Conservation (phyloP, 2,329 filamentous ascomycete genomes). For the Chlorencoelia australis region DNA sequence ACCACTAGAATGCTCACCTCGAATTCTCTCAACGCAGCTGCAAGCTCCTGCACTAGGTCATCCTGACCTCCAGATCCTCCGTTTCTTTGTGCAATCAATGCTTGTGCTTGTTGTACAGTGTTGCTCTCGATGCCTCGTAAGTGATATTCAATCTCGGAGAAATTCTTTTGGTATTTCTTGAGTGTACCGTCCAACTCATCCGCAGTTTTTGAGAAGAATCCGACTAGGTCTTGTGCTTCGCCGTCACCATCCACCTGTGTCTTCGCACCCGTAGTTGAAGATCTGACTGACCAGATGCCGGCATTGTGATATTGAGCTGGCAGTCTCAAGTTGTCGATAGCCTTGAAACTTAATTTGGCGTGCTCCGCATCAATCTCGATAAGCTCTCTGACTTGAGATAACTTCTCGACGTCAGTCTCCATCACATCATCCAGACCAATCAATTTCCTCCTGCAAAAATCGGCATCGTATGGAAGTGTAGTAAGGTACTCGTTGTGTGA, state of each 20-base stretch:
- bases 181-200: constrained; percentile 52
- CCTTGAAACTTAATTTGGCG: constrained; percentile 61
- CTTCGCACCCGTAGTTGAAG: constrained; percentile 29
- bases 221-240: constrained; percentile 48
- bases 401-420: constrained; percentile 51
- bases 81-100: constrained; percentile 35
- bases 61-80: constrained; percentile 30
- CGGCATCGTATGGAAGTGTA: constrained; percentile 54
- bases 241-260: constrained; percentile 33
- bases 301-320: constrained; percentile 44
- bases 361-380: constrained; percentile 59
- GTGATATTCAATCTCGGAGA: constrained; percentile 56
- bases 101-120: constrained; percentile 49
- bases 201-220: constrained; percentile 52
- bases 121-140: constrained; percentile 52
- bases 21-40: constrained; percentile 52
- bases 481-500: constrained; percentile 53
- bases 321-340: constrained; percentile 64
- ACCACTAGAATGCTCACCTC: constrained; percentile 55
- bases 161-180: constrained; percentile 44
- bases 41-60: constrained; percentile 41
- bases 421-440: constrained; percentile 53
- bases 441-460: constrained; percentile 49
- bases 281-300: constrained; percentile 34
- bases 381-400: constrained; percentile 44